Evolutionary conservation across 208 protist species (phyloP), one percentile per base, ranked within the genome.

Genomic region (Leishmania tarentolae): DNA sequence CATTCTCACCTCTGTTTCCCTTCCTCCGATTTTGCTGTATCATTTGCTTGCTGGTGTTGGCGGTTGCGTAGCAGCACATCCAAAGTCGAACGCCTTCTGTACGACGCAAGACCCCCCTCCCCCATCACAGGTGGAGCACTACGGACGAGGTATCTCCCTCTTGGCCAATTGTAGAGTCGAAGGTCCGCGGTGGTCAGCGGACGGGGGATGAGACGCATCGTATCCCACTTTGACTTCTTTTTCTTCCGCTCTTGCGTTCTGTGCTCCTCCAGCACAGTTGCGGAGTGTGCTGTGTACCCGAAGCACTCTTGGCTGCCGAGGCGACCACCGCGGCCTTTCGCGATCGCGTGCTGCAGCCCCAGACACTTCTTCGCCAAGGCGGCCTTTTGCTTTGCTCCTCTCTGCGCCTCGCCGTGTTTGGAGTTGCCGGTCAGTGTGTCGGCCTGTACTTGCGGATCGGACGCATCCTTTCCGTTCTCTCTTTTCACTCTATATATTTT

Each of bases 161-260:
- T 17, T 53, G 44, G 42, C 11, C 9, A 21, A 6, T 21, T 50
- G 69, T 50, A 52, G 44, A 50, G 44, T 46, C 9, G 44, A 50
- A 73, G 69, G n/a, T 31, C 69, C 24, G 44, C 17, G 28, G 40
- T 35, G 44, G 35, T n/a, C 46, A 35, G 9, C 44, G 69, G 35
- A 28, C 28, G 50, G 19, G 50, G n/a, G 69, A n/a, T n/a, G n/a
- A 73, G 42, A 73, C 40, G 69, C 44, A 35, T 24, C 69, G 40
- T 44, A 8, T 40, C 35, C 63, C 65, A 69, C 53, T 82, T 71
- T n/a, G 72, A 31, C 31, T 19, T 77, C 72, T 68, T 46, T 46
- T 69, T 73, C 44, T 61, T 61, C 28, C 28, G 56, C 56, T 61
- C 75, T 61, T 71, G 0, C 47, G 65, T 69, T 78, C 13, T 73